Conservation (phyloP, 768 basidiomycete genomes). For the Amanita fuliginea region DNA sequence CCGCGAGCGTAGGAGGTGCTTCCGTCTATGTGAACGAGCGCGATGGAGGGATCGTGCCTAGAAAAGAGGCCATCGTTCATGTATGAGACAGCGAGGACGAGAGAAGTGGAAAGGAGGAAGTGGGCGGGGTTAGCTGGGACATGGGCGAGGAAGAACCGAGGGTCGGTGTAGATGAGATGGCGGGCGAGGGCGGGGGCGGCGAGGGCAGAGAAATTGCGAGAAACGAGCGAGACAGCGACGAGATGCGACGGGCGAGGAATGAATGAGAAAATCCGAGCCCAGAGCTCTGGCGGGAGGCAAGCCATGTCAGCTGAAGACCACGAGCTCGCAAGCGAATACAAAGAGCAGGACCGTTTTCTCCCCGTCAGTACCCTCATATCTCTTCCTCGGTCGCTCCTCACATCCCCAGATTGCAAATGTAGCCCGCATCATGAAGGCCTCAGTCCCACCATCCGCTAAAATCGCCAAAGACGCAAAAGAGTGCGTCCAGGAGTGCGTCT, state of each 20-base stretch:
- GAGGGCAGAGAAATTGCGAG: not conserved
- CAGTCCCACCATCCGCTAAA: constrained; percentile 85
- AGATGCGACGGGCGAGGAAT: not conserved
- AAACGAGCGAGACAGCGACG: not conserved
- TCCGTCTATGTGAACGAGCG: not conserved
- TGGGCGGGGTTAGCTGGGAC: not conserved
- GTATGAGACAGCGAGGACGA: not conserved
- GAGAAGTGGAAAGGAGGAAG: not conserved
- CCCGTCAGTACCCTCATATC: constrained; percentile 43
- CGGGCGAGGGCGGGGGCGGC: constrained; percentile 11
- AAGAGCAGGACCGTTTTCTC: constrained; percentile 92
- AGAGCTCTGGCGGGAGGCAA: not conserved
- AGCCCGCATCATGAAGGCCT: constrained; percentile 92
- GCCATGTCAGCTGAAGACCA: not conserved
- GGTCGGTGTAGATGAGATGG: constrained; percentile 11
- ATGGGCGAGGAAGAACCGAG: constrained; percentile 9
- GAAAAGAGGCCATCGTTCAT: not conserved
- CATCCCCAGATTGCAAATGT: constrained; percentile 83
- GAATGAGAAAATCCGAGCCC: not conserved
- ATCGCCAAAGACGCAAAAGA: constrained; percentile 98
- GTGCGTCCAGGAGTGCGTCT: constrained; percentile 96
- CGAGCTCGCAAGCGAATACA: constrained; percentile 86
- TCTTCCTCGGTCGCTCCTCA: not conserved
- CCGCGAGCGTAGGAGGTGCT: not conserved
- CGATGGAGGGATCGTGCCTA: not conserved